Conservation (phyloP, 371 early-diverging fungal species). For the Amoeboaphelidium protococcarum region DNA sequence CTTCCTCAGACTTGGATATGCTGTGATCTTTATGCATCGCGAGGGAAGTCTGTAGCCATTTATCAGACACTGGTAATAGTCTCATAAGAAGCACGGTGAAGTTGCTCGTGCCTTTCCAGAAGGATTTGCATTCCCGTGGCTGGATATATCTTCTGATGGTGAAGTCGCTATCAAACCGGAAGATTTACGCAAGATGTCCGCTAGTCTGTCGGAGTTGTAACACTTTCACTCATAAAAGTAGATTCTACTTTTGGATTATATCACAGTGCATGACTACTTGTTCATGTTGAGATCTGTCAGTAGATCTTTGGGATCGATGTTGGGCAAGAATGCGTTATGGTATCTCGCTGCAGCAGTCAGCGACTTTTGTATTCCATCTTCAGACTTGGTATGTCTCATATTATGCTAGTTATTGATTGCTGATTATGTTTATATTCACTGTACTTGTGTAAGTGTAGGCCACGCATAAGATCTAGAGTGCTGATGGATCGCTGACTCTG, state of each 20-base stretch:
- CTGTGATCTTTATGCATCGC: slow-evolving; percentile 81
- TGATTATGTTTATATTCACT: not conserved
- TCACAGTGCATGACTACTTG: slow-evolving; percentile 74
- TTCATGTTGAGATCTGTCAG: slow-evolving; percentile 36
- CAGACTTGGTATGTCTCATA: slow-evolving; percentile 47
- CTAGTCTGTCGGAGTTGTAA: too few species aligned
- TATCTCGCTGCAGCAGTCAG: slow-evolving; percentile 94
- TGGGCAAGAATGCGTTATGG: slow-evolving; percentile 35
- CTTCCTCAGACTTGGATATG: slow-evolving; percentile 70
- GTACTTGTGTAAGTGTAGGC: too few species aligned
- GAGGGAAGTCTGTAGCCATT: slow-evolving; percentile 79
- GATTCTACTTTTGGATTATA: too few species aligned
- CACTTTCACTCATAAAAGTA: too few species aligned
- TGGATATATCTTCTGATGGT: too few species aligned
- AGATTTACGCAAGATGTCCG: too few species aligned
- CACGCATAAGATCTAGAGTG: too few species aligned
- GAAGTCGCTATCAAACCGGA: too few species aligned
- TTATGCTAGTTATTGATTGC: too few species aligned
- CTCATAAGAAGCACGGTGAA: slow-evolving; percentile 11
- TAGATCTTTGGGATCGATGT: not conserved
- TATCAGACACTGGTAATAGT: slow-evolving; percentile 75
- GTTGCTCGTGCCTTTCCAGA: slow-evolving; percentile 6
- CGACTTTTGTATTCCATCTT: slow-evolving; percentile 80
- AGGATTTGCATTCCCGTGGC: too few species aligned
- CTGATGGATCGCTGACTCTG: slow-evolving; percentile 30